Evolutionary conservation across 1,284 basidiomycete genomes (phyloP).

Genomic region (Porogramme epimiltina): DNA sequence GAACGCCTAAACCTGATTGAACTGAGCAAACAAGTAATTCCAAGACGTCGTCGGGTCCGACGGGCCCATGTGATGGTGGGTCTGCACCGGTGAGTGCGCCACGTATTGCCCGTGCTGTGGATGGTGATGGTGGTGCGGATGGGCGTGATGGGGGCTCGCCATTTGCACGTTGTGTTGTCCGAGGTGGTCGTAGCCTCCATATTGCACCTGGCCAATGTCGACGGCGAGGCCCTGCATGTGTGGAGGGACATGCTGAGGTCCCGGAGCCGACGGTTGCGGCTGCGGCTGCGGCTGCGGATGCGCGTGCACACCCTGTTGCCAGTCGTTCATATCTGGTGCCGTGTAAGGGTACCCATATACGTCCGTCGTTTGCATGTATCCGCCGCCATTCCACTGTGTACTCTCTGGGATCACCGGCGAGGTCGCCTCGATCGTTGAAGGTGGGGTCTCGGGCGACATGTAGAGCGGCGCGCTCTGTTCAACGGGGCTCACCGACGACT

Average conservation of each 20-base stretch:
- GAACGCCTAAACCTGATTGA: constrained; percentile 21
- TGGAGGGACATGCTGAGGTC: constrained; percentile 7
- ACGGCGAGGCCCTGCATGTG: constrained; percentile 14
- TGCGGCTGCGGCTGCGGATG: constrained; percentile 23
- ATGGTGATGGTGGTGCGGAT: constrained; percentile 6
- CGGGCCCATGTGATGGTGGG: constrained; percentile 21
- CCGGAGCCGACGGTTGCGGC: background rate
- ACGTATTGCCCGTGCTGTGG: constrained; percentile 10
- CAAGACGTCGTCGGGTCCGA: constrained; percentile 32
- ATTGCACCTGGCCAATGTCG: constrained; percentile 17
- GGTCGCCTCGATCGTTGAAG: constrained; percentile 1
- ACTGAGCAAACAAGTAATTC: constrained; percentile 32
- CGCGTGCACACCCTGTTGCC: constrained; percentile 22
- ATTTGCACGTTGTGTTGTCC: no score
- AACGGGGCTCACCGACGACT: constrained; percentile 29
- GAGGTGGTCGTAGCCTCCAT: constrained; percentile 19
- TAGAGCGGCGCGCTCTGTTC: constrained; percentile 16
- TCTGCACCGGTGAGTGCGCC: constrained; percentile 23
- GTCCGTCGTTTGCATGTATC: constrained; percentile 11
- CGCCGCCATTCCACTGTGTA: constrained; percentile 9
- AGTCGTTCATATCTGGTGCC: constrained; percentile 18
- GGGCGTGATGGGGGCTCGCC: no score
- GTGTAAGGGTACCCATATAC: constrained; percentile 23
- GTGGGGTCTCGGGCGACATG: constrained; percentile 18
- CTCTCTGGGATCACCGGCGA: constrained; percentile 3